Percentiles rank a stretch among this genome's conserved stretches.
Evolutionary conservation across 345 rosid genomes (phyloP).

Genomic region (Diplotaxis tenuifolia): DNA sequence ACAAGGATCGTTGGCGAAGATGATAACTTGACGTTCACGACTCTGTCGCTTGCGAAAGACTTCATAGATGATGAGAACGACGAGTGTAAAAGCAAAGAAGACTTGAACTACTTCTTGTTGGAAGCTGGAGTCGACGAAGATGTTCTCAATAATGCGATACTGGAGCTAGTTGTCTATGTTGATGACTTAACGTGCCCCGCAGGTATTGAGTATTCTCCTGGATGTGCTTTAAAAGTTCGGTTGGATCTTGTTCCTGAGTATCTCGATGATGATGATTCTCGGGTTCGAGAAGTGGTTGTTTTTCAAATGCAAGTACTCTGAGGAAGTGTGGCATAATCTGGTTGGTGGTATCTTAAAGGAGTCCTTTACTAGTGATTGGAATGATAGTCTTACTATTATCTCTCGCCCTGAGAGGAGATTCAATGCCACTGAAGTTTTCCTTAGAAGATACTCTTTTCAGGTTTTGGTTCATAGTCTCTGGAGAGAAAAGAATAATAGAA

Average conservation of each 20-base stretch:
- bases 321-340: too few relatives aligned
- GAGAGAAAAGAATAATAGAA: too few relatives aligned
- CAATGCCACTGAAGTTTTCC: too few relatives aligned
- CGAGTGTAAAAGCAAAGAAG: conserved; percentile 13
- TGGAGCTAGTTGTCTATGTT: not conserved
- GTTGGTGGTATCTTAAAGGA: too few relatives aligned
- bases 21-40: not conserved
- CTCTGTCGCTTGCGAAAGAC: not conserved
- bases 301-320: too few relatives aligned
- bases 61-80: not conserved
- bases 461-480: too few relatives aligned
- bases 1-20: not conserved
- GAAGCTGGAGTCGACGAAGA: not conserved
- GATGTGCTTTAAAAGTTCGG: not conserved
- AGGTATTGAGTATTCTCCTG: not conserved
- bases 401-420: too few relatives aligned
- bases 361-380: too few relatives aligned
- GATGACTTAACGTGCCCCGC: not conserved
- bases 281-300: too few relatives aligned
- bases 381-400: too few relatives aligned
- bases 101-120: conserved; percentile 10
- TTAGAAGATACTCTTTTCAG: too few relatives aligned
- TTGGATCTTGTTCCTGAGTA: not conserved
- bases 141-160: not conserved
- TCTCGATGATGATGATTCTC: not conserved